A percentile compares a stretch with the other conserved stretches of the same genome.
phyloP scores from a whole-genome alignment of 2,329 filamentous ascomycete genomes.

The Leptographium lundbergii region DNA sequence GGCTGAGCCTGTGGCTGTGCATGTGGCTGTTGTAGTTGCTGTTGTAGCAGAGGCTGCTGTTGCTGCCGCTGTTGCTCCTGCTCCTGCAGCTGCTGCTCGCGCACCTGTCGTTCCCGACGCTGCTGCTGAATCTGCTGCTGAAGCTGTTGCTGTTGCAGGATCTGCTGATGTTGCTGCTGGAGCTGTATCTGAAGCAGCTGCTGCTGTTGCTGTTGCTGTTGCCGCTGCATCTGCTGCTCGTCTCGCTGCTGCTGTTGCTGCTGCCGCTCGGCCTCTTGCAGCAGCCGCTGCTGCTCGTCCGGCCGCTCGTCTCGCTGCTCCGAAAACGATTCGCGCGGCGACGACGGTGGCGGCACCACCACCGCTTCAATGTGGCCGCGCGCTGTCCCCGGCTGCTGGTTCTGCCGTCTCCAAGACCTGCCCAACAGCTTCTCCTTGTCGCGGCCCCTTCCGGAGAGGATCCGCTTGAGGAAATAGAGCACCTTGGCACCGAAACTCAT shows the following conservation, averaged over 20 bases:
- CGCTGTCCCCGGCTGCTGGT: not conserved
- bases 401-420: not conserved
- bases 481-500: not conserved
- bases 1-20: too few relatives aligned
- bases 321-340: not conserved
- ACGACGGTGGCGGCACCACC: constrained; percentile 13
- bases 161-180: not conserved
- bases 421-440: constrained; percentile 22
- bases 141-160: not conserved
- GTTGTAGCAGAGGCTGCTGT: not conserved
- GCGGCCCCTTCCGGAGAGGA: constrained; percentile 2
- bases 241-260: not conserved
- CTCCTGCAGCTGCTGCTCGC: not conserved
- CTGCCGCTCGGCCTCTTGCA: not conserved
- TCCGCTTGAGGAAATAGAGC: not conserved
- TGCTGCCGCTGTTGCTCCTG: not conserved
- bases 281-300: not conserved
- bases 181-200: not conserved
- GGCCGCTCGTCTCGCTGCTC: not conserved
- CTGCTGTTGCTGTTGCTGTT: not conserved
- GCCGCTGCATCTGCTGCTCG: not conserved
- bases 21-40: not conserved
- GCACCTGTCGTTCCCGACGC: not conserved
- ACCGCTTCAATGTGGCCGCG: constrained; percentile 14
- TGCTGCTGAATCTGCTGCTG: not conserved